Evolutionary conservation across 441 rosid genomes (phyloP).

Genomic region (Adansonia grandidieri): DNA sequence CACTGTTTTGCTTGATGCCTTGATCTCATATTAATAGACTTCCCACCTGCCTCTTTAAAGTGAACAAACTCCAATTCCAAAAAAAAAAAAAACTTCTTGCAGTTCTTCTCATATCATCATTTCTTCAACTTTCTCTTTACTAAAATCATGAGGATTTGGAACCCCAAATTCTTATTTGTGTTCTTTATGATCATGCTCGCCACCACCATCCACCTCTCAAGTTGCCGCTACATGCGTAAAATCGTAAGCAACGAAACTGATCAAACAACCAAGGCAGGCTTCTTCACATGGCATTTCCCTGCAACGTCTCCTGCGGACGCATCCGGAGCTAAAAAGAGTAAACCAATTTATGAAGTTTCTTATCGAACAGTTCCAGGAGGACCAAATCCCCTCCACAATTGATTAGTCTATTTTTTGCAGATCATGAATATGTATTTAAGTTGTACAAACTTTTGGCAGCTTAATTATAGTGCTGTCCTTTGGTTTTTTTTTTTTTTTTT

Average conservation of each 20-base stretch:
- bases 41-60: background rate
- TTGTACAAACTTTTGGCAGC: background rate
- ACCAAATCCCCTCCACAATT: constrained; percentile 30
- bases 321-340: background rate
- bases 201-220: constrained; percentile 5
- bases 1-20: background rate
- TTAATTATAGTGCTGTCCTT: background rate
- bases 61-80: background rate
- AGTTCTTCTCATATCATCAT: background rate
- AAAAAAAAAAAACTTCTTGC: background rate
- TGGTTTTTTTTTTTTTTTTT: background rate
- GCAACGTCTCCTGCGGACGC: background rate
- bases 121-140: background rate
- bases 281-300: constrained; percentile 3
- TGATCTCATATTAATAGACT: constrained; percentile 15
- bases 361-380: constrained; percentile 25
- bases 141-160: constrained; percentile 16
- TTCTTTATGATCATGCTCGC: constrained; percentile 14
- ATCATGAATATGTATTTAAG: constrained; percentile 21
- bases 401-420: constrained; percentile 7
- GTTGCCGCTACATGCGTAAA: constrained; percentile 18
- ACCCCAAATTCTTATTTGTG: constrained; percentile 7
- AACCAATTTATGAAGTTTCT: constrained; percentile 13
- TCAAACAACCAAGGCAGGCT: background rate
- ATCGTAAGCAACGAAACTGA: constrained; percentile 8